Percentiles rank a stretch among this genome's conserved stretches.
Evolutionary conservation across 352 stramenopile genomes (phyloP).

Genomic region (Blastocystis sp.): DNA sequence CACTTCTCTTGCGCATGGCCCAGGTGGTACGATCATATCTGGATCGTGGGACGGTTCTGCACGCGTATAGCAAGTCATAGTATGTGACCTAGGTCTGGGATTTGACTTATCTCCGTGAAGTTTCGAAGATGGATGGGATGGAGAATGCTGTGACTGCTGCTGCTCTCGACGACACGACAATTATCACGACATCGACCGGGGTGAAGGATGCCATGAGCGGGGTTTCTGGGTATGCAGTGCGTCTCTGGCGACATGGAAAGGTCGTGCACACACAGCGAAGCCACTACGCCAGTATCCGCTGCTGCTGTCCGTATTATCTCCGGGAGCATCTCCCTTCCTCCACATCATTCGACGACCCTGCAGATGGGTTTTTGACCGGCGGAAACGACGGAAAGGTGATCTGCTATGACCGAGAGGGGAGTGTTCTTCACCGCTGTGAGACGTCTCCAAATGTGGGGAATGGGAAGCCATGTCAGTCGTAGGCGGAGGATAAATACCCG

Average conservation of each 20-base stretch:
- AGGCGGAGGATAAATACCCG: conserved; percentile 29
- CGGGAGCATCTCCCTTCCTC: neutral
- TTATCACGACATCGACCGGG: neutral
- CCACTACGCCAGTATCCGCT: conserved; percentile 54
- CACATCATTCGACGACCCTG: neutral
- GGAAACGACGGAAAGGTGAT: conserved; percentile 51
- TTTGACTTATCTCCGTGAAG: neutral
- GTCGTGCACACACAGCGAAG: neutral
- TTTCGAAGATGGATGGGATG: neutral
- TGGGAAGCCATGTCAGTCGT: neutral
- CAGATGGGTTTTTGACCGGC: conserved; percentile 3
- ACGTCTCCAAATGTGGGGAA: neutral
- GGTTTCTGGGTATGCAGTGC: conserved; percentile 4
- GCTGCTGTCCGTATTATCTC: neutral
- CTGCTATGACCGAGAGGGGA: neutral
- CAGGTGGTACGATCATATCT: neutral
- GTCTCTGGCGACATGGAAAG: neutral
- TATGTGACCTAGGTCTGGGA: neutral
- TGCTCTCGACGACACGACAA: neutral
- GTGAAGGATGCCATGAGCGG: neutral
- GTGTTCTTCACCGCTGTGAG: neutral
- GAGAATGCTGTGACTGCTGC: conserved; percentile 20
- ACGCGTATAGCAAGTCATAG: neutral
- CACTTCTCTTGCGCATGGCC: conserved; percentile 32
- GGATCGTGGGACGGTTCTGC: conserved; percentile 40